Base-by-base conservation (phyloP, 1,284 basidiomycete genomes). In the Gymnopus androsaceus region DNA sequence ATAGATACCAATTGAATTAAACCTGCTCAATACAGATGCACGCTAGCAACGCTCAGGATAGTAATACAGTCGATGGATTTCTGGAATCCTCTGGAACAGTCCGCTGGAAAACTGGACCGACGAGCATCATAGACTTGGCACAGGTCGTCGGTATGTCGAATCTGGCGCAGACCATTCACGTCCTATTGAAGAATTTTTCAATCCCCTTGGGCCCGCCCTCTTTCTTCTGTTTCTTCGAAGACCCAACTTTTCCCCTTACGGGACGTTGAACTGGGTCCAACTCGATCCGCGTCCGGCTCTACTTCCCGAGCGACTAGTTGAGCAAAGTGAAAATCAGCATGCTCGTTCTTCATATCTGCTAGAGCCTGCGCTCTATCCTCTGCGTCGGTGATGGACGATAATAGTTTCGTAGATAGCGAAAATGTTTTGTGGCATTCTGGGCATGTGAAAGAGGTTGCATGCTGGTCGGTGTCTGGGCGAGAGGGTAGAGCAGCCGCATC, bases 301-400 rank as follows among this genome's bases (percentile, higher is more conserved):
- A 67, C 44, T n/a, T 71, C 70, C 12, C 69, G 72, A 14, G 85
- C 81, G 47, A 95, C 68, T 53, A 91, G 87, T 64, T 87, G 78
- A 1, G 94, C 94, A 63, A 93, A 84, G 69, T 96, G 94, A 69
- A 84, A 95, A 71, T 96, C 94, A 44, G 84, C 80, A 63, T 96
- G 94, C 67, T 95, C 94, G 63, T 80, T 70, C 55, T 79, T 82
- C 50, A 88, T 68, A 54, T 65, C 73, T 4, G 71, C 71, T 36
- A 92, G 64, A 25, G 72, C 76, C 45, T 72, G 69, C 31, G 68
- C 67, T 60, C 58, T 62, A 33, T 71, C 70, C 40, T 60, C 66
- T 19, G 17, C 37, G 44, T 41, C 50, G 15, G 28, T 65, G 57
- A 61, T 63, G 62, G 61, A 61, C 60, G 44, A 59, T 56, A 25